Base-by-base conservation (phyloP, 805 yeast species). In the Monosporozyma aquatica region DNA sequence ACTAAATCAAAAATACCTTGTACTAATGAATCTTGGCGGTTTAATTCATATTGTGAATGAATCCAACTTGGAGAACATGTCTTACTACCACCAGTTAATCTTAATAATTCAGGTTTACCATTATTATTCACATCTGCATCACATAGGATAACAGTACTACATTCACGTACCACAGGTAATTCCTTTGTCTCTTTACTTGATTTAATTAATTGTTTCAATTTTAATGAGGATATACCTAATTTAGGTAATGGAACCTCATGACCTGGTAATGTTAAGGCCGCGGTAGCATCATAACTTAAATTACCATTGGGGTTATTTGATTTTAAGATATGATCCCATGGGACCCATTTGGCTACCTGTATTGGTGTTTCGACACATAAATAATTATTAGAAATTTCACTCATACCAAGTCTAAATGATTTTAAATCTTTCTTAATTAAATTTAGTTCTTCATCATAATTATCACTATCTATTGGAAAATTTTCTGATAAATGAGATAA, bases 61-160 rank as follows among this genome's bases (percentile, higher is more conserved):
- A 84, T 82, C 92, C 95, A 92, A 51, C 86, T 76, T 53, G 96
- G 89, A 46, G 74, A 72, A 41, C 79, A 72, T 21, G 80, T 70
- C 53, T 72, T 70, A 29, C 69, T 61, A 38, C 95, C 95, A 37
- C 97, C 97, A 22, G 90, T 76, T 49, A 90, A 71, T 59, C 95
- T 75, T 43, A 89, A 62, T 14, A 83, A 67, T 61, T 84, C 92
- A 35, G 69, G 68, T 45, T 55, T 65, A 38, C 67, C 67, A 44
- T 62, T 55, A 32, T 61, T 55, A 45, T 67, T 61, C n/a, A 62
- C 56, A 40, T 66, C 68, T 21, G 64, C 62, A 30, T 67, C 68
- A 40, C 76, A 66, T 42, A 87, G 66, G 25, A 81, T 71, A 39
- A 92, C 76, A 5, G 97, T 87, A 35, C 84, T 68, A 47, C 79